These are phyloP conservation scores for Cercospora citrullina DNA, from an alignment of 2,329 filamentous ascomycete species.

Conservation along the genomic window DNA sequence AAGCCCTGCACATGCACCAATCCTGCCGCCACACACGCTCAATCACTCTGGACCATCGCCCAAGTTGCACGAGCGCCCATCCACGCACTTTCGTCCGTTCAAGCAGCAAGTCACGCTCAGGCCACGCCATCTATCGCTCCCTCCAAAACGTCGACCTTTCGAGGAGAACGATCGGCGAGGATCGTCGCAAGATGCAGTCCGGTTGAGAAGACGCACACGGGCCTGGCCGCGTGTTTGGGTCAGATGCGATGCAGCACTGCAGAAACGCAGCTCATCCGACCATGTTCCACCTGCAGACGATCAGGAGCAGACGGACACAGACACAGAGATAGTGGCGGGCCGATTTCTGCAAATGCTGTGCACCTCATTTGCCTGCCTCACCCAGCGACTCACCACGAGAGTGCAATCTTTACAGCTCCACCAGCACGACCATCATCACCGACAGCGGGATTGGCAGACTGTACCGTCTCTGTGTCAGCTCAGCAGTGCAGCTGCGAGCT, in stretches of 20 bases:
- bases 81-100: not conserved
- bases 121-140: not conserved
- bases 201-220: not conserved
- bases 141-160: not conserved
- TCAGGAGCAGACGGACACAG: not conserved
- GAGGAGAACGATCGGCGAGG: not conserved
- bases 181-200: not conserved
- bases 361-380: not conserved
- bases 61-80: not conserved
- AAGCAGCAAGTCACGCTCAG: not conserved
- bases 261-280: not conserved
- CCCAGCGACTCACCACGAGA: not conserved
- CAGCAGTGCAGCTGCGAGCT: not conserved
- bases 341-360: not conserved
- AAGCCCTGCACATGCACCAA: not conserved
- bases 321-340: not conserved
- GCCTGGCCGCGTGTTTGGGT: not conserved
- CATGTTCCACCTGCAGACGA: not conserved
- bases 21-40: not conserved
- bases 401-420: not conserved
- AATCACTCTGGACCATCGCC: not conserved
- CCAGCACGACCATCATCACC: not conserved
- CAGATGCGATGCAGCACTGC: not conserved
- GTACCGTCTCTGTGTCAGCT: not conserved
- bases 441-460: not conserved